Evolutionary conservation across 2,329 filamentous ascomycete genomes (phyloP).

Genomic region (Monilinia aucupariae): DNA sequence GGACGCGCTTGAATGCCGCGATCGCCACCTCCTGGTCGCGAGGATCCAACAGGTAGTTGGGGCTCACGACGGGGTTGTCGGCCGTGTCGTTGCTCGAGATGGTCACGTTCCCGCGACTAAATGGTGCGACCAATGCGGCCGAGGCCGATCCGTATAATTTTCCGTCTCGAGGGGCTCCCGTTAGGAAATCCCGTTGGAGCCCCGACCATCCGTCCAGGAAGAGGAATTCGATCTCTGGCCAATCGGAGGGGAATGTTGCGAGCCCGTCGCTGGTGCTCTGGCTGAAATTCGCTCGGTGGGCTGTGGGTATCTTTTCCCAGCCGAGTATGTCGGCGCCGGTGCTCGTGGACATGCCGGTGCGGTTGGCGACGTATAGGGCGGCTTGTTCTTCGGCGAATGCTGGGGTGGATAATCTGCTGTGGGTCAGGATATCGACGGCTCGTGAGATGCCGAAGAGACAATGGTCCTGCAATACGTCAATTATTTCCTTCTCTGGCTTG

Average conservation of each 20-base stretch:
- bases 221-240: constrained; percentile 21
- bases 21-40: constrained; percentile 43
- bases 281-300: neutral
- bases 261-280: constrained; percentile 13
- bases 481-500: too few relatives aligned
- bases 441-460: constrained; percentile 17
- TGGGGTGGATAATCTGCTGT: constrained; percentile 1
- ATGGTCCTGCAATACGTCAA: neutral
- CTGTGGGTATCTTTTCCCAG: constrained; percentile 21
- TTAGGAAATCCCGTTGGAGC: neutral
- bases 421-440: constrained; percentile 14
- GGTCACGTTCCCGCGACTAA: constrained; percentile 35
- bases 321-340: constrained; percentile 14
- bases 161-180: neutral
- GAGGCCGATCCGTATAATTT: constrained; percentile 5
- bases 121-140: constrained; percentile 37
- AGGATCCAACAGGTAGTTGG: constrained; percentile 42
- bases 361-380: neutral
- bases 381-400: neutral
- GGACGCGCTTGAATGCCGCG: constrained; percentile 39
- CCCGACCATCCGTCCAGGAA: neutral
- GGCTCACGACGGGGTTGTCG: constrained; percentile 38
- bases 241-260: constrained; percentile 15
- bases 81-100: constrained; percentile 35
- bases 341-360: constrained; percentile 11